Evolutionary conservation across 169 alveolate species (phyloP).

Genomic region (Eimeria maxima): DNA sequence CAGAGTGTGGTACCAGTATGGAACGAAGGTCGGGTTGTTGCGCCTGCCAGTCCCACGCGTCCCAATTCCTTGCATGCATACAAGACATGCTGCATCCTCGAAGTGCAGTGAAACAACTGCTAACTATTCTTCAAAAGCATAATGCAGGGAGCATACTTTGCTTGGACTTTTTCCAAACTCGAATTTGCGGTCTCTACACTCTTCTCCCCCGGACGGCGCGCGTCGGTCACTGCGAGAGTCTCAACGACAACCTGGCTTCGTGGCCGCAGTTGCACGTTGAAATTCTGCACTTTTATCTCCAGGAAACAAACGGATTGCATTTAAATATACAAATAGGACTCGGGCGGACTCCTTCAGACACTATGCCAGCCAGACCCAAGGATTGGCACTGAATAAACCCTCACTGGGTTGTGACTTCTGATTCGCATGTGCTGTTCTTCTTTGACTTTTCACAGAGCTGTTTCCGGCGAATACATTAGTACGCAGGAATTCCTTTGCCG

Average conservation of each 20-base stretch:
- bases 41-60: neutral
- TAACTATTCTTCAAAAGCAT: neutral
- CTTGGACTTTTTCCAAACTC: neutral
- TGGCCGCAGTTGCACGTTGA: neutral
- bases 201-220: neutral
- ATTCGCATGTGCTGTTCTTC: no score
- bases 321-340: neutral
- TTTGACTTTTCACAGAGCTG: no score
- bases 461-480: no score
- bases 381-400: no score
- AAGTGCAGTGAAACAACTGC: neutral
- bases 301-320: no score
- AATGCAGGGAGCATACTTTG: no score
- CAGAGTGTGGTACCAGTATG: neutral
- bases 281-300: no score
- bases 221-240: neutral
- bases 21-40: neutral
- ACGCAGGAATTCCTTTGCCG: no score
- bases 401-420: no score
- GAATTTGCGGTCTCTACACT: neutral
- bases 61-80: neutral
- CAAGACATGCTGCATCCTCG: neutral
- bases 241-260: neutral
- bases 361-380: no score
- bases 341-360: neutral